These are phyloP conservation scores for Colletotrichum scovillei DNA, from an alignment of 2,329 filamentous ascomycete genomes.

Conservation along the genomic window DNA sequence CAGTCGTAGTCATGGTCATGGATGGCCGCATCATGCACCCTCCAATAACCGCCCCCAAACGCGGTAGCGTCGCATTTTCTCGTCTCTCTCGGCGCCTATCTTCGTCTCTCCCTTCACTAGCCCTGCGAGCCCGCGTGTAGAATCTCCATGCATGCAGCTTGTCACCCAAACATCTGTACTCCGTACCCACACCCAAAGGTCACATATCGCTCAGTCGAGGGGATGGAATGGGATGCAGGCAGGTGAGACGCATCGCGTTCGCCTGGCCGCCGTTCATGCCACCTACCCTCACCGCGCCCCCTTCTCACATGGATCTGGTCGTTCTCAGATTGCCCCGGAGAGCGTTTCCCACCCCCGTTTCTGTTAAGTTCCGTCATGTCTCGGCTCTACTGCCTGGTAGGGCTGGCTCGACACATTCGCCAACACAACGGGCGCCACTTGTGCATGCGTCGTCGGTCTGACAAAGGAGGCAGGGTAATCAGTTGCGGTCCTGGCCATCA, in stretches of 20 bases:
- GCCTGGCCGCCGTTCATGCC: not conserved
- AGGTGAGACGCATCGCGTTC: not conserved
- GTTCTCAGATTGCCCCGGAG: not conserved
- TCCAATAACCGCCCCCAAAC: constrained; percentile 10
- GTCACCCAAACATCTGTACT: not conserved
- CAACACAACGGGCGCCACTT: not conserved
- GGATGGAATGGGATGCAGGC: not conserved
- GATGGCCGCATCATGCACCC: not conserved
- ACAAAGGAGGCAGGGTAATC: not conserved
- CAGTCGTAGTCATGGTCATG: not conserved
- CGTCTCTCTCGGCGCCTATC: not conserved
- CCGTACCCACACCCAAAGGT: not conserved
- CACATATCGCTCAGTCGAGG: not conserved
- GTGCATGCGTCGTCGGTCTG: not conserved
- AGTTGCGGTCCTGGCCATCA: not conserved
- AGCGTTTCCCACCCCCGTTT: not conserved
- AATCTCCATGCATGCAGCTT: not conserved
- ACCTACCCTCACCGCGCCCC: not conserved
- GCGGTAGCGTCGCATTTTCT: constrained; percentile 5
- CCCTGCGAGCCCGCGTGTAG: not conserved
- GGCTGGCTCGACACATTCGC: constrained; percentile 15
- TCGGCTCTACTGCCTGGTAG: constrained; percentile 20
- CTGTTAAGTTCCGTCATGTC: not conserved
- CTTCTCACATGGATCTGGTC: not conserved
- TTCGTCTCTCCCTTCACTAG: not conserved